phyloP scores from a whole-genome alignment of 768 basidiomycete species.

The Russula foetens region DNA sequence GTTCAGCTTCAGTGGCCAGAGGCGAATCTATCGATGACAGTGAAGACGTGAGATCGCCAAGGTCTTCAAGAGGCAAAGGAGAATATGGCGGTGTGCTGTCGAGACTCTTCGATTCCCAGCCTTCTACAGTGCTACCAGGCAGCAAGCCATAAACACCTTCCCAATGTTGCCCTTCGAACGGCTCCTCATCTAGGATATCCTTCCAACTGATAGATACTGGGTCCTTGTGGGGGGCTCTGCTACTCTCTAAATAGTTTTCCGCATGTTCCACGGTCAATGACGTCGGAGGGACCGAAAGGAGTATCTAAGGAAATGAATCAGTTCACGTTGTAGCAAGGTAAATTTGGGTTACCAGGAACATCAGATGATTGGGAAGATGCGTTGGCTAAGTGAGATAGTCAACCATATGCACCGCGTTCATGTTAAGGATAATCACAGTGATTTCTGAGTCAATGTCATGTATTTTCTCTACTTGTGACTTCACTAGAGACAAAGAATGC shows the following conservation, averaged over 20 bases:
- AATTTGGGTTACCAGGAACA: constrained; percentile 46
- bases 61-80: constrained; percentile 34
- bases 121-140: constrained; percentile 37
- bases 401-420: background rate
- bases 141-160: constrained; percentile 57
- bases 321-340: background rate
- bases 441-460: constrained; percentile 61
- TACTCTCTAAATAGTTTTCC: constrained; percentile 41
- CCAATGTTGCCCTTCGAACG: constrained; percentile 84
- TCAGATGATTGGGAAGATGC: constrained; percentile 52
- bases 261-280: constrained; percentile 43
- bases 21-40: constrained; percentile 20
- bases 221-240: constrained; percentile 35
- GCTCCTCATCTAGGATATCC: constrained; percentile 73
- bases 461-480: constrained; percentile 38
- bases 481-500: constrained; percentile 43
- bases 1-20: background rate
- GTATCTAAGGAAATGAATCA: constrained; percentile 33
- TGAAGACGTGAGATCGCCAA: constrained; percentile 12
- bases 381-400: constrained; percentile 1
- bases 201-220: constrained; percentile 56
- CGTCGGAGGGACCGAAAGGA: constrained; percentile 47
- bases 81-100: constrained; percentile 65
- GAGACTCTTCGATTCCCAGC: constrained; percentile 39
- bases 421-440: constrained; percentile 33